Evolutionary conservation across 331 rosid genomes (phyloP).

Genomic region (Spiraea crenata): DNA sequence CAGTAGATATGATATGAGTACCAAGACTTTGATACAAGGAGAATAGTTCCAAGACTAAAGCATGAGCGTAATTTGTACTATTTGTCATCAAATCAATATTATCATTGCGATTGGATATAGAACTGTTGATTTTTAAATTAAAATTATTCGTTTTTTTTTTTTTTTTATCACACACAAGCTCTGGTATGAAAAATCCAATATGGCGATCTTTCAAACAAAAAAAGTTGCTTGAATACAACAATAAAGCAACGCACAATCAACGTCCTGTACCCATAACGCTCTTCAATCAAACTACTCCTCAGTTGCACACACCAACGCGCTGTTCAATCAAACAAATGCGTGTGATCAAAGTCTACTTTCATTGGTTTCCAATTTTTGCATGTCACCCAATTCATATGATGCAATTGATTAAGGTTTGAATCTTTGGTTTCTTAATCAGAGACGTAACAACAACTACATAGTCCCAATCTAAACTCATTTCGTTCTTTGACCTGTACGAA

Average conservation of each 20-base stretch:
- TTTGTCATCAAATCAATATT: neutral
- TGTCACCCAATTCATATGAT: neutral
- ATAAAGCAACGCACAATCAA: no score
- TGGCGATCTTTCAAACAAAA: no score
- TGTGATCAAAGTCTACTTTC: no score
- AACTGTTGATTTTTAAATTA: neutral
- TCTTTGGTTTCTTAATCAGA: slow-evolving; percentile 20
- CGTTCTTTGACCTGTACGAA: slow-evolving; percentile 19
- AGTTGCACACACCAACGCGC: no score
- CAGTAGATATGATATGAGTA: neutral
- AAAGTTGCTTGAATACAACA: no score
- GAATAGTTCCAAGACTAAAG: neutral
- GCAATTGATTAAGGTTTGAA: slow-evolving; percentile 10
- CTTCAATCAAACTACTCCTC: no score
- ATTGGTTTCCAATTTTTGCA: neutral
- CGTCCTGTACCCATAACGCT: no score
- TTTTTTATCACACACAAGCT: no score
- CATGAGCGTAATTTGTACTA: neutral
- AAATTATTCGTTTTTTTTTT: no score
- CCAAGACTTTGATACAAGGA: neutral
- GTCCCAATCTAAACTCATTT: slow-evolving; percentile 11
- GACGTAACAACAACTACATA: slow-evolving; percentile 31
- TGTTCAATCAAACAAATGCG: no score
- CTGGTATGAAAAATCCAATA: no score
- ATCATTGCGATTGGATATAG: neutral